phyloP scores from a whole-genome alignment of 1,284 basidiomycete species.

The Ganoderma sinense region DNA sequence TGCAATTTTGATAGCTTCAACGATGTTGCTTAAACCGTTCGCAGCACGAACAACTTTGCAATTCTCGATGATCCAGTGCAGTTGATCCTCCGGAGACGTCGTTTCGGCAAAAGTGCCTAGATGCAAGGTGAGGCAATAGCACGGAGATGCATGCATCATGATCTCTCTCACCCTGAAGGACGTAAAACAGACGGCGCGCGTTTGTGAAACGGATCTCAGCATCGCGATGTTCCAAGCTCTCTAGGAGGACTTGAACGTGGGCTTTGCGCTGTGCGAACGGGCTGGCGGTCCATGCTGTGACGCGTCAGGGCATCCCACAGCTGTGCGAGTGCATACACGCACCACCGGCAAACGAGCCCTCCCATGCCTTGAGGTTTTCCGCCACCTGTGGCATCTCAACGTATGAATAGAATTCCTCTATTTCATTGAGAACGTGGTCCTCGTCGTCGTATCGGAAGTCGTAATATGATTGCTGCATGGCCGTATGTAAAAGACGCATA shows the following conservation, averaged over 20 bases:
- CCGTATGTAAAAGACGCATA: slow-evolving; percentile 28
- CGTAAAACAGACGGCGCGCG: slow-evolving; percentile 87
- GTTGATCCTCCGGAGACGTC: slow-evolving; percentile 89
- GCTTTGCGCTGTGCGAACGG: slow-evolving; percentile 66
- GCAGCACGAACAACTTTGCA: slow-evolving; percentile 86
- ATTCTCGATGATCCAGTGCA: slow-evolving; percentile 97
- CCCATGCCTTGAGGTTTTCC: slow-evolving; percentile 90
- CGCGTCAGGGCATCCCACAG: slow-evolving; percentile 20
- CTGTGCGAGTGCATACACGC: slow-evolving; percentile 37
- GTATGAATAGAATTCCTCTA: slow-evolving; percentile 99
- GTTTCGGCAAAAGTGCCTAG: slow-evolving; percentile 93
- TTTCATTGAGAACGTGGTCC: slow-evolving; percentile 93
- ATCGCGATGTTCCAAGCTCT: slow-evolving; percentile 86
- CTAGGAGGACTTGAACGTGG: slow-evolving; percentile 82
- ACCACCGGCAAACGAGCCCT: slow-evolving; percentile 83
- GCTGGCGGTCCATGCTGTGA: slow-evolving; percentile 81
- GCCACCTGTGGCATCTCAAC: slow-evolving; percentile 93
- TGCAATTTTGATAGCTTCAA: slow-evolving; percentile 91
- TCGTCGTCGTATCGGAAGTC: slow-evolving; percentile 96
- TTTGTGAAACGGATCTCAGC: slow-evolving; percentile 87
- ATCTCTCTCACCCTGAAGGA: slow-evolving; percentile 80
- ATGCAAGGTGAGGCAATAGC: slow-evolving; percentile 14
- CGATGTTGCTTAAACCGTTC: slow-evolving; percentile 86
- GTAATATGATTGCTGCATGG: slow-evolving; percentile 79
- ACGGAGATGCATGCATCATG: slow-evolving; percentile 7